A percentile compares a stretch with the other conserved stretches of the same genome.
These are phyloP conservation scores for Diplodia scrobiculata DNA, from an alignment of 2,329 filamentous ascomycete genomes.

Conservation along the genomic window DNA sequence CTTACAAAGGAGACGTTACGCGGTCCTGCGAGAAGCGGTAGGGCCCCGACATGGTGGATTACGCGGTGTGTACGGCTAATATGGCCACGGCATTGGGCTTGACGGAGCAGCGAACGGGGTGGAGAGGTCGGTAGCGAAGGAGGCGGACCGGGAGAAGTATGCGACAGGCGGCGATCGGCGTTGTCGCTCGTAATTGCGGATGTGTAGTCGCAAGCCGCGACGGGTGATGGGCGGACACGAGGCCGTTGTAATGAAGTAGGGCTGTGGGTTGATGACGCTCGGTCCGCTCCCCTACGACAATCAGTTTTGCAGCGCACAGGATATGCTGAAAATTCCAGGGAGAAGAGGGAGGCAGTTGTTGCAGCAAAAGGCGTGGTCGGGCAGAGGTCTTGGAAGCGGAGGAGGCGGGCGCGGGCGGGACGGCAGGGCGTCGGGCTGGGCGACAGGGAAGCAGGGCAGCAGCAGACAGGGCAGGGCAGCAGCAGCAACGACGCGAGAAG, in stretches of 20 bases:
- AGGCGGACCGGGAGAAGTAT: not conserved
- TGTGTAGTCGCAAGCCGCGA: conserved; percentile 3
- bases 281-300: conserved; percentile 15
- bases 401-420: conserved; percentile 2
- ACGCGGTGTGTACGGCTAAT: conserved; percentile 19
- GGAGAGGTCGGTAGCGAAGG: not conserved
- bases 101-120: not conserved
- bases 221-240: conserved; percentile 19
- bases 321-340: not conserved
- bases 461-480: conserved; percentile 8
- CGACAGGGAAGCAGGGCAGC: conserved; percentile 14
- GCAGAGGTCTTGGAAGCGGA: not conserved
- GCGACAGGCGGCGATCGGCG: conserved; percentile 1
- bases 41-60: conserved; percentile 28
- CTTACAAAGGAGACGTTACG: conserved; percentile 32
- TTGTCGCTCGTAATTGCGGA: conserved; percentile 8
- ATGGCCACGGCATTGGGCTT: conserved; percentile 22
- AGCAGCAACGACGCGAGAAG: conserved; percentile 3
- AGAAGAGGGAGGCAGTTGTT: not conserved
- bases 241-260: conserved; percentile 14
- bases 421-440: not conserved
- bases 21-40: conserved; percentile 25
- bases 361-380: not conserved
- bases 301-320: not conserved
- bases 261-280: conserved; percentile 24